A percentile compares a stretch with the other conserved stretches of the same genome.
phyloP scores from a whole-genome alignment of 306 rosid species.

The Gastrolobium villosum region DNA sequence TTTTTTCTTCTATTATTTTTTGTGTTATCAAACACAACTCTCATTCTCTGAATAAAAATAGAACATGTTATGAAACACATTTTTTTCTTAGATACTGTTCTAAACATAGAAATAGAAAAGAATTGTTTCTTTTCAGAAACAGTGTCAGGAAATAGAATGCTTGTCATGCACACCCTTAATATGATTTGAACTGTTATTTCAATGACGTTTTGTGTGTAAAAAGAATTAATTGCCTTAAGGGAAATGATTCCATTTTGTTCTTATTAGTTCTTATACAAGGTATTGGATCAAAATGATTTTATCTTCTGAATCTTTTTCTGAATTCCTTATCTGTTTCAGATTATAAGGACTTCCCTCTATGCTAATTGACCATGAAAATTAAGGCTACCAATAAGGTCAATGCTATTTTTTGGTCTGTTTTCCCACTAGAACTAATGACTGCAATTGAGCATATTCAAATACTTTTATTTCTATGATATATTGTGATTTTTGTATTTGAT shows the following conservation, averaged over 20 bases:
- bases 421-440: not conserved
- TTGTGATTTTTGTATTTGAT: conserved; percentile 29
- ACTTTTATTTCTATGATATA: not conserved
- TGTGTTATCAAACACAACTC: too few species aligned
- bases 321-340: conserved; percentile 19
- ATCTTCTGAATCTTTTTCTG: conserved; percentile 19
- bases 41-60: too few species aligned
- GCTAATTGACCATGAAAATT: not conserved
- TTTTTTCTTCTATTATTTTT: too few species aligned
- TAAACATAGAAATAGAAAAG: too few species aligned
- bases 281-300: conserved; percentile 17
- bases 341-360: not conserved
- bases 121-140: too few species aligned
- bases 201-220: conserved; percentile 21
- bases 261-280: not conserved
- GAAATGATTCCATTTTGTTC: conserved; percentile 18
- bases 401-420: not conserved
- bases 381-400: not conserved
- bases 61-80: too few species aligned
- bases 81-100: too few species aligned
- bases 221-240: conserved; percentile 19
- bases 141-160: too few species aligned
- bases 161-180: not conserved
- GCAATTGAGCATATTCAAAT: conserved; percentile 8
- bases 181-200: conserved; percentile 31